Evolutionary conservation across 2,329 filamentous ascomycete genomes (phyloP), one percentile per base, ranked within the genome.

Genomic region (Calonectria naviculata): DNA sequence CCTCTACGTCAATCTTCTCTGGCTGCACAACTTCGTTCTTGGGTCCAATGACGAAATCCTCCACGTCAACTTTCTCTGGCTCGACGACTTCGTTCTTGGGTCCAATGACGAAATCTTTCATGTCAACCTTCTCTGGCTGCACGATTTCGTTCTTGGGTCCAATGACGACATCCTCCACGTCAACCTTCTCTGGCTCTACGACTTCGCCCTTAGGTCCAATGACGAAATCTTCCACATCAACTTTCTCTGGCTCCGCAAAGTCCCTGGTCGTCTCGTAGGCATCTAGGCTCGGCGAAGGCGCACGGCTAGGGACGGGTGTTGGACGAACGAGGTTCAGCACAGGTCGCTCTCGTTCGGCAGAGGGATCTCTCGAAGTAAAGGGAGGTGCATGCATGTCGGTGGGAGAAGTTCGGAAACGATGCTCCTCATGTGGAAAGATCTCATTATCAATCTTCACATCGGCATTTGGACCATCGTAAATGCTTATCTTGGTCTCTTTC

Each of bases 371-470:
- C 24, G 86, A 83, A 68, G 78, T 83, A 75, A 87, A 88, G 21
- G 81, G 60, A 4, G 83, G 80, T 5, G 73, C 42, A 72, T 80
- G 67, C 72, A 78, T 41, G 76, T 80, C 47, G 68, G 74, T 77
- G 38, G 71, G 73, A 21, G 56, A 72, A 21, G 80, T 75, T 12
- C 80, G 75, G 78, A 86, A 84, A 49, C 78, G 80, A 69, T 80
- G 72, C 66, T 90, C 80, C 34, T 92, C 88, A 46, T 80, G 80
- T 6, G 91, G 91, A 65, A 86, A 84, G 71, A 92, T 85, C 71
- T 88, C 81, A 75, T 91, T 88, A 78, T 92, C 90, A 70, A 92
- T 88, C 63, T 83, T 85, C 65, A 92, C 90, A 78, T 93, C 91
- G n/a, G 91, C 91, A 76, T 93, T 85, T 2, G 91, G 91, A 9